These are phyloP conservation scores for Closterium sp. DNA, from an alignment of 139 green algal species.

Conservation along the genomic window DNA sequence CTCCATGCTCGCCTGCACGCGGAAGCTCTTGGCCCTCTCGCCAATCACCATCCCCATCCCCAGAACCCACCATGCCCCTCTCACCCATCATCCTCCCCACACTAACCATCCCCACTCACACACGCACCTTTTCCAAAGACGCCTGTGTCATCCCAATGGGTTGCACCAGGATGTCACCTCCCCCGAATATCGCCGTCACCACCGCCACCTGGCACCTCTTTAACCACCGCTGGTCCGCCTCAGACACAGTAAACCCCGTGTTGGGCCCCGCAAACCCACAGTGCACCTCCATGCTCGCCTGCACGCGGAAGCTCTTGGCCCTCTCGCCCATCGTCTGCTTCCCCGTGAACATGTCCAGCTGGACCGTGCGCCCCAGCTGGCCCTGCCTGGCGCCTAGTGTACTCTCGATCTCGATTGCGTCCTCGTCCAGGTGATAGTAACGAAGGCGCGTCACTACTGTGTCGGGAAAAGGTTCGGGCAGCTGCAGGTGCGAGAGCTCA, in stretches of 20 bases:
- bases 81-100: not conserved
- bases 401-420: constrained; percentile 11
- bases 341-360: constrained; percentile 41
- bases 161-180: constrained; percentile 36
- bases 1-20: constrained; percentile 31
- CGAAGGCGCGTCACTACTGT: constrained; percentile 5
- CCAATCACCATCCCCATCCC: not conserved
- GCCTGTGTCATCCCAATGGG: constrained; percentile 32
- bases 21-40: constrained; percentile 29
- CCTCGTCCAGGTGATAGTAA: constrained; percentile 30
- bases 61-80: not conserved
- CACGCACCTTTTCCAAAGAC: constrained; percentile 27
- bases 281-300: constrained; percentile 38
- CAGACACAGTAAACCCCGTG: constrained; percentile 25
- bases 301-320: constrained; percentile 21
- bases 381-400: constrained; percentile 8
- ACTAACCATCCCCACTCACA: not conserved
- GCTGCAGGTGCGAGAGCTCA: constrained; percentile 3
- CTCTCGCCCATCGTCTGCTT: constrained; percentile 36
- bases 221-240: constrained; percentile 1
- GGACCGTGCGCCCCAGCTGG: not conserved
- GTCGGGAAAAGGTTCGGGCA: not conserved
- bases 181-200: constrained; percentile 26
- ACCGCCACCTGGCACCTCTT: constrained; percentile 25
- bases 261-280: constrained; percentile 32